Evolutionary conservation across 768 basidiomycete genomes (phyloP).

Genomic region (Cystofilobasidium ferigula): DNA sequence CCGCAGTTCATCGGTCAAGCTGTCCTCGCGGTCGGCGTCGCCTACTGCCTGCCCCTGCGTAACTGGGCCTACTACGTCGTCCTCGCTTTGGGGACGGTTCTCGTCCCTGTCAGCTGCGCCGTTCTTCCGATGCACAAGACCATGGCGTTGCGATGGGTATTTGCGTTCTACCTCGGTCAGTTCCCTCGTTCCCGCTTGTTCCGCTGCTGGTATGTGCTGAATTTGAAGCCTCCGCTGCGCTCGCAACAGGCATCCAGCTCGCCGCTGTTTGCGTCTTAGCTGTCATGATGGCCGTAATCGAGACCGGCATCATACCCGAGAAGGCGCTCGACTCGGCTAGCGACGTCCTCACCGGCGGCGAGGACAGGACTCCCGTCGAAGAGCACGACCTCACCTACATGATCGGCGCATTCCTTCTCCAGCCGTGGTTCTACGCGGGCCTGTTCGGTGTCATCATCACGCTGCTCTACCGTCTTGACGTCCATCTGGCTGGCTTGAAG

Average conservation of each 20-base stretch:
- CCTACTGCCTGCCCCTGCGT: neutral
- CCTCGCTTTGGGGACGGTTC: neutral
- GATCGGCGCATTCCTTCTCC: neutral
- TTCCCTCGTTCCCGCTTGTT: neutral
- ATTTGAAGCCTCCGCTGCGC: too few relatives aligned
- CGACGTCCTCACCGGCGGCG: neutral
- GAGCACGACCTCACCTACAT: neutral
- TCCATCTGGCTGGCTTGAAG: neutral
- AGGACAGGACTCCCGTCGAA: neutral
- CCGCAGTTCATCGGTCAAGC: neutral
- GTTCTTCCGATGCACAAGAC: neutral
- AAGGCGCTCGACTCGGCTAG: neutral
- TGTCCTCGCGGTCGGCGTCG: neutral
- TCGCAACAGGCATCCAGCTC: neutral
- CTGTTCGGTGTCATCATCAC: neutral
- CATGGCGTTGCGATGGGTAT: neutral
- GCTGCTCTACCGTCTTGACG: neutral
- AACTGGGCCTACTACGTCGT: neutral
- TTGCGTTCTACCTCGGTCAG: neutral
- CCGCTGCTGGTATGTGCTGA: too few relatives aligned
- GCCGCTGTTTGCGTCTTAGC: neutral
- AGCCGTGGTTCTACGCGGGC: neutral
- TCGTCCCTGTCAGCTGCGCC: neutral
- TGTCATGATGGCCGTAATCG: neutral
- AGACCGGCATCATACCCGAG: neutral